phyloP scores from a whole-genome alignment of 768 basidiomycete species.

The Clathrus columnatus region DNA sequence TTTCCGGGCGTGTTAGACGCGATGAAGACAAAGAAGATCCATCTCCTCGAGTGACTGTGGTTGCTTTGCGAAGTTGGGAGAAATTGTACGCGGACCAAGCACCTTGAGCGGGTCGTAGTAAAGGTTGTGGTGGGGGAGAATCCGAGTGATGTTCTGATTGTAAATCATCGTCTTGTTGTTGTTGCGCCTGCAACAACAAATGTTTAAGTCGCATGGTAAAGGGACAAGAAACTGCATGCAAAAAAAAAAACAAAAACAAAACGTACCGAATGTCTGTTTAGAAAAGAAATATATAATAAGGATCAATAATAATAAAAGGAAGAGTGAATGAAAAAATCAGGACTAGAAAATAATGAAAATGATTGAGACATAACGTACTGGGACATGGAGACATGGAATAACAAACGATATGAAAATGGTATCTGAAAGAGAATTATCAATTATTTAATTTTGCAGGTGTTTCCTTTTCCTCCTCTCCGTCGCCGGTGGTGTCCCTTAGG shows the following conservation, averaged over 20 bases:
- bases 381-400: neutral
- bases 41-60: too few species aligned
- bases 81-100: slow-evolving; percentile 1
- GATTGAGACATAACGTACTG: neutral
- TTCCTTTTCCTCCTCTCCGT: slow-evolving; percentile 51
- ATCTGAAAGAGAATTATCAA: neutral
- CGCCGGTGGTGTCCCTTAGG: slow-evolving; percentile 24
- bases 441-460: slow-evolving; percentile 45
- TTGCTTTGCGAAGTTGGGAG: neutral
- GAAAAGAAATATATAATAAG: neutral
- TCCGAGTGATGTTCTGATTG: neutral
- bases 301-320: neutral
- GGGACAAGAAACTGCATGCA: neutral
- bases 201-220: neutral
- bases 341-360: neutral
- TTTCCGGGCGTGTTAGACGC: slow-evolving; percentile 6
- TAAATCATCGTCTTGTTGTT: neutral
- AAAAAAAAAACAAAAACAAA: too few species aligned
- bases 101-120: slow-evolving; percentile 7
- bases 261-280: neutral
- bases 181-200: neutral
- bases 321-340: neutral
- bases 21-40: neutral
- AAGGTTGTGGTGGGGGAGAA: neutral
- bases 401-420: neutral